Evolutionary conservation across 257 asterid genomes (phyloP), one percentile per base, ranked within the genome.

Genomic region (Voacanga thouarsii): DNA sequence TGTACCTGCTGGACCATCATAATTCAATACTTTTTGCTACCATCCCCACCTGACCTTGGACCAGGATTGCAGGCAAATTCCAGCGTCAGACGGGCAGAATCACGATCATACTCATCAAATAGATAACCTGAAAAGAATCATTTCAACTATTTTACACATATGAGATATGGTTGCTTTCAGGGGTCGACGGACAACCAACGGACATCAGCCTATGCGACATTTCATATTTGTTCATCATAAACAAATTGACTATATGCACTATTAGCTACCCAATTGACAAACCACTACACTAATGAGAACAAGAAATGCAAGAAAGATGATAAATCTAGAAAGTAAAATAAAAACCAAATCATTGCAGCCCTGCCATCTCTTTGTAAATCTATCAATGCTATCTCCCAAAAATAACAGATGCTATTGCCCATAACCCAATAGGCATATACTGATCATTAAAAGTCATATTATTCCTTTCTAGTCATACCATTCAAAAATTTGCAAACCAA

Each of bases 51-150:
- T 73, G 90, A 84, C 88, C 94, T 83, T 57, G 91, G 89, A 88
- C 89, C 96, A 56, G 90, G 88, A 80, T 82, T 51, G 80, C 90
- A 91, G 67, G 94, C 89, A 57, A 88, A 91, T 79, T 91, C 92
- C 77, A 89, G 85, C 83, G 87, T 85, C 70, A 91, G 77, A 66
- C 74, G 65, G 75, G 80, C 84, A 0, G 94, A 85, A 57, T 88
- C 90, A 6, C 85, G 90, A 47, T 91, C 96, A 70, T 84, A 89
- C 80, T 88, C 89, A 18, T 91, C 94, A 41, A 91, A 84, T 67
- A 75, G 81, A 79, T 89, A 91, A 84, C 92, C 94, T 91, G 96
- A 91, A 89, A 88, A 45, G 12, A 79, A 89, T 87, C 11, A 75
- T 71, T 66, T 83, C 69, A 76, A n/a, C 50, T 11, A 68, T 37